phyloP scores from a whole-genome alignment of 306 rosid species.

The Quercus engelmannii region DNA sequence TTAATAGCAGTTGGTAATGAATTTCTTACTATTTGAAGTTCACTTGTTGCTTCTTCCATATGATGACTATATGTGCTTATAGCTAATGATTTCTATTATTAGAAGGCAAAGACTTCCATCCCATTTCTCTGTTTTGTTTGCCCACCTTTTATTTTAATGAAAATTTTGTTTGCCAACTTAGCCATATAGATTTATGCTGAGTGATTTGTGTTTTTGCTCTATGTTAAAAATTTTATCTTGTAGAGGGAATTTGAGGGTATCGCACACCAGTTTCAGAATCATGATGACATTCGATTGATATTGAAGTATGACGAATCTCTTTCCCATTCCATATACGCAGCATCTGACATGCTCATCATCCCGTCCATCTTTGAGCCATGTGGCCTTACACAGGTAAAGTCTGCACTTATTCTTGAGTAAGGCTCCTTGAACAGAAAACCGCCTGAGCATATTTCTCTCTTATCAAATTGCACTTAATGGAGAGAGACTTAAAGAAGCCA shows the following conservation, averaged over 20 bases:
- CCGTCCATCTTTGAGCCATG: slow-evolving; percentile 99
- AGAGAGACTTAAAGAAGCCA: neutral
- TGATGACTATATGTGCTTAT: neutral
- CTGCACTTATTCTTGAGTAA: slow-evolving; percentile 8
- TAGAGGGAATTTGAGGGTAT: slow-evolving; percentile 91
- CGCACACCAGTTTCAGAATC: slow-evolving; percentile 68
- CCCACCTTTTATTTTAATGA: too few species aligned
- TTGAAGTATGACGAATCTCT: slow-evolving; percentile 88
- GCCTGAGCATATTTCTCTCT: neutral
- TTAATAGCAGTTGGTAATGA: neutral
- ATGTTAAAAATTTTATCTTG: slow-evolving; percentile 24
- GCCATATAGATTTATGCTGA: neutral
- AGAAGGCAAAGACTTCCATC: neutral
- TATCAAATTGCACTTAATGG: neutral
- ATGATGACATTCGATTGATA: slow-evolving; percentile 72
- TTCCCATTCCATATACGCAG: slow-evolving; percentile 84
- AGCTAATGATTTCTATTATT: neutral
- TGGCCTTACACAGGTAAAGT: slow-evolving; percentile 91
- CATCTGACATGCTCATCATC: slow-evolving; percentile 90
- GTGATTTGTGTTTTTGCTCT: neutral
- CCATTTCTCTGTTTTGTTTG: neutral
- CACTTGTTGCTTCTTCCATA: neutral
- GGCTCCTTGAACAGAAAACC: slow-evolving; percentile 10
- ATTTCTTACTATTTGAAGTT: neutral
- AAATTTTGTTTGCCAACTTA: neutral